phyloP scores from a whole-genome alignment of 176 grass and related monocot species.

The Oryza australiensis region DNA sequence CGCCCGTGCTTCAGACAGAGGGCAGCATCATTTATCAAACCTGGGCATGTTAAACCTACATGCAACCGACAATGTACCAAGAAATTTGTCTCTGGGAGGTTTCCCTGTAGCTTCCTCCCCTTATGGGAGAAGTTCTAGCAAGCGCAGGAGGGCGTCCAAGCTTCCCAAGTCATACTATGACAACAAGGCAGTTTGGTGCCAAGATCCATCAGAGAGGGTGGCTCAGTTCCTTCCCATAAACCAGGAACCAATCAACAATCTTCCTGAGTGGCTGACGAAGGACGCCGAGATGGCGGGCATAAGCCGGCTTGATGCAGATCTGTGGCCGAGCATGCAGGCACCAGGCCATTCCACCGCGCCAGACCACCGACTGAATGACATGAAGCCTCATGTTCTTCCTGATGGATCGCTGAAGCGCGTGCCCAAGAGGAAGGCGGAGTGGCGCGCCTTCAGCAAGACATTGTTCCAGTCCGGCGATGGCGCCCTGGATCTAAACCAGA shows the following conservation, averaged over 20 bases:
- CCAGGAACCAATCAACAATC: constrained; percentile 39
- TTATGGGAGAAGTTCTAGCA: constrained; percentile 20
- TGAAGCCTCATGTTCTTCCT: constrained; percentile 33
- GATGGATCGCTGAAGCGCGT: constrained; percentile 37
- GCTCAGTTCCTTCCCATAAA: constrained; percentile 25
- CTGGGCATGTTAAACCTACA: constrained; percentile 30
- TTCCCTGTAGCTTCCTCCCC: constrained; percentile 45
- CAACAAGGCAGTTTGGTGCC: constrained; percentile 32
- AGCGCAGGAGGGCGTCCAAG: constrained; percentile 39
- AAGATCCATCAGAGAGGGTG: constrained; percentile 29
- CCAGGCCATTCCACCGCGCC: background rate
- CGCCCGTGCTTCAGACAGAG: constrained; percentile 20
- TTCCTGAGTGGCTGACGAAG: constrained; percentile 77
- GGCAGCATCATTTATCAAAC: constrained; percentile 36
- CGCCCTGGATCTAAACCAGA: constrained; percentile 45
- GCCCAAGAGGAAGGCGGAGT: constrained; percentile 44
- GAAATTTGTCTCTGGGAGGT: constrained; percentile 39
- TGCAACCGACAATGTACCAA: constrained; percentile 8
- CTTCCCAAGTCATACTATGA: constrained; percentile 44
- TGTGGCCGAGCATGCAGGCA: constrained; percentile 35
- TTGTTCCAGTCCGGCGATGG: constrained; percentile 30
- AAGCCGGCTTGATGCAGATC: constrained; percentile 26
- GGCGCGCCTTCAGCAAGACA: constrained; percentile 33
- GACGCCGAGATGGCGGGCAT: background rate
- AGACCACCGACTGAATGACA: constrained; percentile 12